phyloP scores from a whole-genome alignment of 306 rosid species.

The Corylus heterophylla region DNA sequence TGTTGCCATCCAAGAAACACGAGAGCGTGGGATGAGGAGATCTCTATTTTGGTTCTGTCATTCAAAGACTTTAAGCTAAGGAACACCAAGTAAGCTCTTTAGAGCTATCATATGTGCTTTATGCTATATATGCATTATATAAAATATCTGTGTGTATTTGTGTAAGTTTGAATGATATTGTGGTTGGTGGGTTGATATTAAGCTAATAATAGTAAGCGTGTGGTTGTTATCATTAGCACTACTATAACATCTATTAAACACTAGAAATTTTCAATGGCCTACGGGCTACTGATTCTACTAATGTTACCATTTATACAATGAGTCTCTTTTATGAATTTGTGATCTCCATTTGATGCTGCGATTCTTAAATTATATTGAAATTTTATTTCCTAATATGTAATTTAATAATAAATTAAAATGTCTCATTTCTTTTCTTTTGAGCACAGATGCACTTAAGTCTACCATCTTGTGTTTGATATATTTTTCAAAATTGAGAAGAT shows the following conservation, averaged over 20 bases:
- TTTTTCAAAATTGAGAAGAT: slow-evolving; percentile 5
- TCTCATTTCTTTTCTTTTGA: slow-evolving; percentile 1
- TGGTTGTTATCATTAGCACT: not conserved
- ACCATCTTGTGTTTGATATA: slow-evolving; percentile 10
- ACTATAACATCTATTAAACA: not conserved
- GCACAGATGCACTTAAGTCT: slow-evolving; percentile 8
- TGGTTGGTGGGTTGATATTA: not conserved
- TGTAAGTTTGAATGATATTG: not conserved
- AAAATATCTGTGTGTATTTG: not conserved
- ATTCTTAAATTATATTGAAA: not conserved
- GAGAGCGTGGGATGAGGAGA: not conserved
- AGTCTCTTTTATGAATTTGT: not conserved
- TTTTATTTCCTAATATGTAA: not conserved
- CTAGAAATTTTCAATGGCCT: not conserved
- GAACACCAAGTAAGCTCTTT: not conserved
- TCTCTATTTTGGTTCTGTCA: not conserved
- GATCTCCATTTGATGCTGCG: not conserved
- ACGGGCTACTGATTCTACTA: not conserved
- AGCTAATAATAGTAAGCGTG: not conserved
- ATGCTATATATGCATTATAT: not conserved
- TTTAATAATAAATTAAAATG: not conserved
- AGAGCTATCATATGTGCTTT: not conserved
- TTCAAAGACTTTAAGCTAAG: not conserved
- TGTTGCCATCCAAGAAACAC: not conserved
- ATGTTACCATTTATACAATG: not conserved